A percentile compares a stretch with the other conserved stretches of the same genome.
Evolutionary conservation across 139 green algal genomes (phyloP).

Genomic region (Chlamydomonas sphaeroides): DNA sequence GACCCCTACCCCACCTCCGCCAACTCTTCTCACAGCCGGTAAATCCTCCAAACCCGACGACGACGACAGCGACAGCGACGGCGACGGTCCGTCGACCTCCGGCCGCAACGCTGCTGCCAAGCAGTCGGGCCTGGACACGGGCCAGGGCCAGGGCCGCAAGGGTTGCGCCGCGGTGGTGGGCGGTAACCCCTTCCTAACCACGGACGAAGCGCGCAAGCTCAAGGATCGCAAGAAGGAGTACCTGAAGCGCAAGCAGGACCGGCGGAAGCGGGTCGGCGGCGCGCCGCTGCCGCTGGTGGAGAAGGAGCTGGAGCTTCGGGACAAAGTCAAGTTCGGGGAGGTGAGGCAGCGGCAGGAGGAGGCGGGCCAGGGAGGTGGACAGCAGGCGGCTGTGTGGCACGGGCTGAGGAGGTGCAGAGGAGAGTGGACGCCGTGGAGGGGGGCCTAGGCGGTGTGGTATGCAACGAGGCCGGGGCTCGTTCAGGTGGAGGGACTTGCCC

Average conservation of each 20-base stretch:
- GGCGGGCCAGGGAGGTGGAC: too few relatives aligned
- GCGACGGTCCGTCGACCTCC: constrained; percentile 18
- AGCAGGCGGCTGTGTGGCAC: too few relatives aligned
- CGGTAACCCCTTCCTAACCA: neutral
- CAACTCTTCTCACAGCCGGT: too few relatives aligned
- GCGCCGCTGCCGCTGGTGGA: constrained; percentile 25
- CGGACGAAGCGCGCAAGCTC: neutral
- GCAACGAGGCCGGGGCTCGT: too few relatives aligned
- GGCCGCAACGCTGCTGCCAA: neutral
- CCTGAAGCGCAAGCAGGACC: constrained; percentile 45
- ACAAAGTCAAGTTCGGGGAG: constrained; percentile 48
- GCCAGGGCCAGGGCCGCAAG: neutral
- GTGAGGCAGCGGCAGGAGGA: neutral
- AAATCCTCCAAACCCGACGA: too few relatives aligned
- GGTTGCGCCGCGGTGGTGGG: neutral
- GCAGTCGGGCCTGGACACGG: neutral
- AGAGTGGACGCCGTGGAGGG: too few relatives aligned
- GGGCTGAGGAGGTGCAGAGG: too few relatives aligned
- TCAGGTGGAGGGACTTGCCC: too few relatives aligned
- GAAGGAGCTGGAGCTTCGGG: constrained; percentile 37
- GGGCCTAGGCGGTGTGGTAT: too few relatives aligned
- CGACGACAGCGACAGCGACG: neutral
- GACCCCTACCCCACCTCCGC: too few relatives aligned
- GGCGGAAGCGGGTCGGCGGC: neutral
- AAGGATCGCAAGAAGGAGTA: constrained; percentile 45